phyloP scores from a whole-genome alignment of 768 basidiomycete genomes.

The Phanerochaete sordida region DNA sequence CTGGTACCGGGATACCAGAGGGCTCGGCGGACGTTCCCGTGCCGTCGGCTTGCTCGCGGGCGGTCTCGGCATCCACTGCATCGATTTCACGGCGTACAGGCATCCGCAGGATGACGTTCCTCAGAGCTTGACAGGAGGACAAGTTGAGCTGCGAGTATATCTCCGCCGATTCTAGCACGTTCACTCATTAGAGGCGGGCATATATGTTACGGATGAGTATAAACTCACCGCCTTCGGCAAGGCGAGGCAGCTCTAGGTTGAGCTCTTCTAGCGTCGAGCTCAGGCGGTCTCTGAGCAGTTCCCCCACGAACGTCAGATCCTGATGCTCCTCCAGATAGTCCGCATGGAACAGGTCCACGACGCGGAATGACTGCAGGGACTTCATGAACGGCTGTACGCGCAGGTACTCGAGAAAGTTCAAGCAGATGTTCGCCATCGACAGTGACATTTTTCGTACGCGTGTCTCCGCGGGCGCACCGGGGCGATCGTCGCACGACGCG shows the following conservation, averaged over 20 bases:
- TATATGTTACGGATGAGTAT: neutral
- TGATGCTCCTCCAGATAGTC: constrained; percentile 4
- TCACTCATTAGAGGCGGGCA: neutral
- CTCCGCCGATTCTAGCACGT: neutral
- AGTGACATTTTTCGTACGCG: neutral
- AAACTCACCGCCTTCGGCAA: neutral
- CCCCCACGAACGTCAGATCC: constrained; percentile 2
- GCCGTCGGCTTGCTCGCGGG: neutral
- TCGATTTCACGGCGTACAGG: neutral
- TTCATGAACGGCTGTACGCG: constrained; percentile 7
- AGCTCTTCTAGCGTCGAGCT: neutral
- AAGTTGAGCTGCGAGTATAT: neutral
- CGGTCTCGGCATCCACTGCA: neutral
- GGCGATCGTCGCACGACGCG: neutral
- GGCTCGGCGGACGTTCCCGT: neutral
- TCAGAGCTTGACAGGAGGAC: neutral
- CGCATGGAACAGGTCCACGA: constrained; percentile 7
- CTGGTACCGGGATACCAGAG: too few relatives aligned
- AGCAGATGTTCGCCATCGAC: constrained; percentile 9
- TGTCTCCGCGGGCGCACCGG: too few relatives aligned
- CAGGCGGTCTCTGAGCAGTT: neutral
- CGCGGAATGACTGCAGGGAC: constrained; percentile 3
- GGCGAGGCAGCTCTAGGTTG: constrained; percentile 4
- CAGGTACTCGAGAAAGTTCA: constrained; percentile 9
- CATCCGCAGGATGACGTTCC: neutral